Base-by-base conservation (phyloP, 768 basidiomycete genomes). In the Amanita thiersii region DNA sequence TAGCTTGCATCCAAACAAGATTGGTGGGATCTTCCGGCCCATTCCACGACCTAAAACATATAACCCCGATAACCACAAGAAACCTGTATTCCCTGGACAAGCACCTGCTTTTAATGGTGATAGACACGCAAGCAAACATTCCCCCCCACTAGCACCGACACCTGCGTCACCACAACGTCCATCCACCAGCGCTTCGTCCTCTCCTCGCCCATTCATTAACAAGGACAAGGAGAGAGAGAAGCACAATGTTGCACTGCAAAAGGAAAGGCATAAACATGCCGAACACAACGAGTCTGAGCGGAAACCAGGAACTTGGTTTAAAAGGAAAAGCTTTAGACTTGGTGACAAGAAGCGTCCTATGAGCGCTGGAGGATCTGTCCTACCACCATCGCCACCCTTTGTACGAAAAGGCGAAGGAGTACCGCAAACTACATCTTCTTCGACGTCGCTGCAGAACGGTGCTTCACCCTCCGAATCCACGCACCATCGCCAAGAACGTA, bases 221-320 rank as follows among this genome's bases (percentile, higher is more conserved):
- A 65, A 65, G 52, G 65, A 63, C 52, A 56, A 57, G 53, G 50
- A 69, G 52, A 52, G 65, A 53, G 52, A 69, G 17, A 60, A 57
- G 44, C 55, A 55, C 44, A 68, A 66, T 51, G 61, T 64, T 55
- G 51, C 49, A 26, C 32, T 39, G 21, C 20, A 43, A 21, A 46
- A 28, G 39, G 41, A 9, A 30, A 47, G 37, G 19, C 2, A 29
- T 4, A 18, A 39, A 11, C 15, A 42, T 10, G 15, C 40, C 23
- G 46, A 51, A 30, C 56, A 59, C 56, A 65, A 64, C 52, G 66
- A 71, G 50, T 49, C 65, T 10, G 66, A 64, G 31, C 65, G 64
- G 42, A 70, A 70, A 49, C 48, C 63, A 11, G 63, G 65, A 26
- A 47, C 52, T 3, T 80, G 77, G 76, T 77, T 76, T 49, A 50